Percentiles rank a stretch among this genome's conserved stretches.
Evolutionary conservation across 805 yeast species (phyloP).

Genomic region (Cyberlindnera galapagoensis): DNA sequence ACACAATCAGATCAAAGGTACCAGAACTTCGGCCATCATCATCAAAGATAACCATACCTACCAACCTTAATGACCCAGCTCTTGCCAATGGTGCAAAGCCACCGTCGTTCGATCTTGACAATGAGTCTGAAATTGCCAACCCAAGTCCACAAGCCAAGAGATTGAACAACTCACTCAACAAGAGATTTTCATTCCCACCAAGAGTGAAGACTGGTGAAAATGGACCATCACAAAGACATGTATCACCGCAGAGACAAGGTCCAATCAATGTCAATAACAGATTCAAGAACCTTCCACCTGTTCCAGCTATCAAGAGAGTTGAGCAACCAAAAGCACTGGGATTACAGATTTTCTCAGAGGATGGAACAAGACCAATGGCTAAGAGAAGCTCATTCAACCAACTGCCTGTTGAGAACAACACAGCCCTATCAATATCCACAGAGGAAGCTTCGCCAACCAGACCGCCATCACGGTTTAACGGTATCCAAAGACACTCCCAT

Average conservation of each 20-base stretch:
- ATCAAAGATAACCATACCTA: neutral
- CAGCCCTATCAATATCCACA: too few relatives aligned
- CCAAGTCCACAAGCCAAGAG: constrained; percentile 23
- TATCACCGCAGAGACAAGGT: constrained; percentile 3
- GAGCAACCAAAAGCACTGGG: neutral
- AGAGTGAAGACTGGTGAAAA: constrained; percentile 1
- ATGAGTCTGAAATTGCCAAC: constrained; percentile 20
- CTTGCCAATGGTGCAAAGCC: neutral
- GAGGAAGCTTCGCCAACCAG: too few relatives aligned
- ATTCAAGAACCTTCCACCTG: too few relatives aligned
- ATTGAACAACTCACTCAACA: constrained; percentile 20
- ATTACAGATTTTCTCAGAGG: constrained; percentile 2
- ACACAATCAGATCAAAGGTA: constrained; percentile 4
- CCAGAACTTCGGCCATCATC: too few relatives aligned
- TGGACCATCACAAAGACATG: constrained; percentile 2
- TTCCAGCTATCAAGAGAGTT: constrained; percentile 1
- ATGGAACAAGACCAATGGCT: too few relatives aligned
- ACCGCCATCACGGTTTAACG: too few relatives aligned
- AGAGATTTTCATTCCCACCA: constrained; percentile 22
- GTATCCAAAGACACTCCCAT: constrained; percentile 9
- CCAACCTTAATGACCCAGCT: constrained; percentile 1
- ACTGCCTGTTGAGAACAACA: too few relatives aligned
- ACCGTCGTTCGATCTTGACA: constrained; percentile 12
- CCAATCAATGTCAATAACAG: too few relatives aligned
- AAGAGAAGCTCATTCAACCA: too few relatives aligned